Base-by-base conservation (phyloP, 2,329 filamentous ascomycete genomes). In the Aphanoascus verrucosus region DNA sequence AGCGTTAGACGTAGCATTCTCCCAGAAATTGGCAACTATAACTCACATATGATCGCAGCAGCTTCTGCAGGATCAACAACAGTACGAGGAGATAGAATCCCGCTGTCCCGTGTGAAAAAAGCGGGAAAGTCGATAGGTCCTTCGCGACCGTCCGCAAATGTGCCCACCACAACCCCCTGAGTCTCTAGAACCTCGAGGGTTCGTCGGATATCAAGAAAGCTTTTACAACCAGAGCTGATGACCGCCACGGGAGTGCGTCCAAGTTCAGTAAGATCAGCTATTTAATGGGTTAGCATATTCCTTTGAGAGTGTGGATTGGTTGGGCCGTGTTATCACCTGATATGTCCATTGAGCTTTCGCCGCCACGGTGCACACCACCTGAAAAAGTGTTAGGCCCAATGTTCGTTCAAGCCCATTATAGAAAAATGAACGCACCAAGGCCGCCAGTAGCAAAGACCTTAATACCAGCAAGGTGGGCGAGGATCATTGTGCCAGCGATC, bases 381-480 rank as follows among this genome's bases (percentile, higher is more conserved):
- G 14, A 41, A 49, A 31, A 12, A 14, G 12, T 50, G 41, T 57
- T 52, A 55, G 45, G 35, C n/a, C 17, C 11, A 48, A 14, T 34
- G 23, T 48, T 34, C 35, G 19, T 35, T 53, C 17, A 41, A 32
- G 32, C n/a, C 14, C 54, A 17, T 8, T 35, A 40, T 5, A 19
- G 23, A 9, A 17, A 35, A 35, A 47, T 63, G 3, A 31, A 61
- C 61, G 31, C 58, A 71, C 69, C 91, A 3, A 98, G 80, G 11
- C 93, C 93, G 44, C 93, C 93, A 5, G 93, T 98, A 23, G 89
- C 93, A 69, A 98, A 96, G 48, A 98, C 80, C 59, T 83, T 85
- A 65, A 98, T 94, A 8, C 90, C 90, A 28, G 89, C 91, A 56
- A 90, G 74, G 58, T 86, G 78, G 43, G 93, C 88, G 31, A 98